phyloP scores from a whole-genome alignment of 192 early-diverging fungal species.

The Rhizophlyctis rosea region DNA sequence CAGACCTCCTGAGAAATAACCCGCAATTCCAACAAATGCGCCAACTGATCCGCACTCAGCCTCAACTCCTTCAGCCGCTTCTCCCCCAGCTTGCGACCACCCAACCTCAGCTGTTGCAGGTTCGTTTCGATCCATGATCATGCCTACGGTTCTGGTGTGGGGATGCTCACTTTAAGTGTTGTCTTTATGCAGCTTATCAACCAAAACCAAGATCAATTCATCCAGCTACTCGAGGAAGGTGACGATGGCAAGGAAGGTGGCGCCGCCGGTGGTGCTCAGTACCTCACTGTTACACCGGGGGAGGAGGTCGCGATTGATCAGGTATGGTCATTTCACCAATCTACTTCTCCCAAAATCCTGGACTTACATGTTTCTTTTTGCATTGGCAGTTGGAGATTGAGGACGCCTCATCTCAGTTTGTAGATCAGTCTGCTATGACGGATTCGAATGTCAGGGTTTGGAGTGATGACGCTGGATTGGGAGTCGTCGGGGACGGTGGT shows the following conservation, averaged over 20 bases:
- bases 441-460: no score
- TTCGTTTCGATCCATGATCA: constrained; percentile 7
- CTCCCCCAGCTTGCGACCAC: constrained; percentile 77
- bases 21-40: constrained; percentile 93
- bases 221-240: constrained; percentile 60
- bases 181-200: constrained; percentile 65
- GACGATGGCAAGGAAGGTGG: constrained; percentile 58
- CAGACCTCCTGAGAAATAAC: constrained; percentile 65
- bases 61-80: constrained; percentile 80
- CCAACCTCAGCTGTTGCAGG: constrained; percentile 79
- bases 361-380: no score
- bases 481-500: no score
- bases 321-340: no score
- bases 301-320: constrained; percentile 88
- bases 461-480: no score
- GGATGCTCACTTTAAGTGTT: no score
- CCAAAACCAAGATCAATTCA: constrained; percentile 73
- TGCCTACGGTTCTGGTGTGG: no score
- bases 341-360: no score
- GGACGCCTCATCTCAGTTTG: no score
- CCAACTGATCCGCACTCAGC: constrained; percentile 80
- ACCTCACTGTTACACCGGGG: constrained; percentile 80
- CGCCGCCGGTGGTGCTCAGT: constrained; percentile 39
- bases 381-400: no score
- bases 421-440: no score